Evolutionary conservation across 352 stramenopile species (phyloP).

Genomic region (Phytophthora constricta): DNA sequence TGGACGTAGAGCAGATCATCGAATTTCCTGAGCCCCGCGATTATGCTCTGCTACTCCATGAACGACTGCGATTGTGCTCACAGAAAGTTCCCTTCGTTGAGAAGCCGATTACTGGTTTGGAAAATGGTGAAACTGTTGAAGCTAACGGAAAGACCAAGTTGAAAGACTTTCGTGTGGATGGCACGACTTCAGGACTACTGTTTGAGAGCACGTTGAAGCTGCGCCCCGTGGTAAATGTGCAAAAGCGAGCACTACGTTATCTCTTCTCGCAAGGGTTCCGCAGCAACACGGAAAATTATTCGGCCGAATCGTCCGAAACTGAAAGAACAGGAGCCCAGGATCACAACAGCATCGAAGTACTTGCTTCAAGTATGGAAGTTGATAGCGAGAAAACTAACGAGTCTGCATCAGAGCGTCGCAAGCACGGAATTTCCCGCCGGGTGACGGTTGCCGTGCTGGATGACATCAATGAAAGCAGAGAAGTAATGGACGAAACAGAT

Average conservation of each 20-base stretch:
- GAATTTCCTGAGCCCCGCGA: conserved; percentile 28
- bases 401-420: conserved; percentile 19
- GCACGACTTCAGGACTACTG: conserved; percentile 62
- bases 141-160: conserved; percentile 36
- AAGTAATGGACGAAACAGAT: conserved; percentile 43
- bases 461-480: conserved; percentile 46
- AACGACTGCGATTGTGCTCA: conserved; percentile 67
- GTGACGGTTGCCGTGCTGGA: conserved; percentile 63
- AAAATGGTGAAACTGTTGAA: conserved; percentile 1
- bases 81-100: conserved; percentile 65
- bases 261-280: conserved; percentile 71
- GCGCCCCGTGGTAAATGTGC: conserved; percentile 59
- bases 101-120: conserved; percentile 13
- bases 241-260: conserved; percentile 67
- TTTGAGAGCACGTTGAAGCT: conserved; percentile 81
- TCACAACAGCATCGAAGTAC: background rate
- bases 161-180: conserved; percentile 69
- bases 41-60: conserved; percentile 67
- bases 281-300: conserved; percentile 39
- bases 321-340: background rate
- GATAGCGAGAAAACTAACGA: conserved; percentile 11
- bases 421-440: conserved; percentile 38
- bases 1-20: conserved; percentile 4
- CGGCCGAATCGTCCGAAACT: conserved; percentile 5
- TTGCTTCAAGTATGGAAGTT: conserved; percentile 13